Percentiles rank a stretch among this genome's conserved stretches.
Conservation (phyloP, 441 rosid species). For the Croton setiger region DNA sequence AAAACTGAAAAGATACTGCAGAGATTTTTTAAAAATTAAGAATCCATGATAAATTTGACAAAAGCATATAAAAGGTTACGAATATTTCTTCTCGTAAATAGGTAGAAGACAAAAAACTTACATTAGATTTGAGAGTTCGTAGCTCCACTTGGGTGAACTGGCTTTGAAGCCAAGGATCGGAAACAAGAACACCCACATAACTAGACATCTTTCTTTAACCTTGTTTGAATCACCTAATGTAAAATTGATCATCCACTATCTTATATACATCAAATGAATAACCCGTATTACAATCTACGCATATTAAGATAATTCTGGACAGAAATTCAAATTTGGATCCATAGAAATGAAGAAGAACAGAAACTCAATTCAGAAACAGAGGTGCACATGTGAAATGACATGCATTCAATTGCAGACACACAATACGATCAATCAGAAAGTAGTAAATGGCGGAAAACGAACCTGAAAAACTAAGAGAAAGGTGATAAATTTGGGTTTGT, state of each 20-base stretch:
- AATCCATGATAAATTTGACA: too few species aligned
- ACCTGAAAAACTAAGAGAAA: conserved; percentile 20
- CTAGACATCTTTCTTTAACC: conserved; percentile 55
- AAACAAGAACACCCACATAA: conserved; percentile 86
- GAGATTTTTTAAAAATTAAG: too few species aligned
- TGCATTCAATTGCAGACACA: neutral
- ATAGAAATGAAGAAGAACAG: conserved; percentile 9
- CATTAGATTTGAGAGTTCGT: conserved; percentile 91
- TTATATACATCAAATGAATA: neutral
- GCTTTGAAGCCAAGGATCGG: conserved; percentile 98
- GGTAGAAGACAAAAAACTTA: conserved; percentile 11
- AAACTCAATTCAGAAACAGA: conserved; percentile 21
- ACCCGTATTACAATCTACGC: neutral
- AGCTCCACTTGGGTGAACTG: conserved; percentile 99
- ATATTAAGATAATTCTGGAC: neutral
- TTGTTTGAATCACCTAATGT: conserved; percentile 14
- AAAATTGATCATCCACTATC: conserved; percentile 7
- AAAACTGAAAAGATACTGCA: too few species aligned
- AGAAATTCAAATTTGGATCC: conserved; percentile 8
- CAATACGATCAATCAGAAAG: neutral
- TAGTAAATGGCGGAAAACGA: neutral
- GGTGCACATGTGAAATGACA: neutral
- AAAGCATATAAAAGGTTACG: too few species aligned
- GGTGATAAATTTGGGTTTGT: neutral
- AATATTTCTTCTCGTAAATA: too few species aligned